A percentile compares a stretch with the other conserved stretches of the same genome.
phyloP scores from a whole-genome alignment of 1,139 yeast species.

The Petasospora fabianii region DNA sequence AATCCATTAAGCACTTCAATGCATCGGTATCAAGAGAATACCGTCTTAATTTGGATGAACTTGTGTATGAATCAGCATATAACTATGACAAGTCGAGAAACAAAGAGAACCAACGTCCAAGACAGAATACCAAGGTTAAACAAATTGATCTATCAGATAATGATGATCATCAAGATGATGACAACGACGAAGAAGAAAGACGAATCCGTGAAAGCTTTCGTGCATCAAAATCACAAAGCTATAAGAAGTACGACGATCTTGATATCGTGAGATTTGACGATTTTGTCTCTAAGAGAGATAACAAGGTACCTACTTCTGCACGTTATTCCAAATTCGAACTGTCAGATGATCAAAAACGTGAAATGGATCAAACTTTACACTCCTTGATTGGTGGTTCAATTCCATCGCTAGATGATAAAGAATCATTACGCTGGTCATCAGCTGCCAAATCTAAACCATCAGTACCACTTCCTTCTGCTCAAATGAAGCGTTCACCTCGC shows the following conservation, averaged over 20 bases:
- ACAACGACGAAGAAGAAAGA: neutral
- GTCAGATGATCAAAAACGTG: slow-evolving; percentile 17
- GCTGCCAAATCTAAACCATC: slow-evolving; percentile 9
- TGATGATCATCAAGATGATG: no score
- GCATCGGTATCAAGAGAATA: slow-evolving; percentile 17
- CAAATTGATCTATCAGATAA: no score
- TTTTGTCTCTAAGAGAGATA: slow-evolving; percentile 10
- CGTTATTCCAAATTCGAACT: slow-evolving; percentile 22
- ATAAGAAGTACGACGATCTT: slow-evolving; percentile 18
- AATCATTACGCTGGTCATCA: slow-evolving; percentile 3
- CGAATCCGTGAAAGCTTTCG: neutral
- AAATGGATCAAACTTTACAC: slow-evolving; percentile 20
- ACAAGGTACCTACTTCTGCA: slow-evolving; percentile 5
- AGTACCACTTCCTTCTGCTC: neutral
- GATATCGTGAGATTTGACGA: slow-evolving; percentile 27
- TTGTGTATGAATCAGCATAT: slow-evolving; percentile 34
- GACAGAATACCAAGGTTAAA: no score
- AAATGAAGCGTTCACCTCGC: slow-evolving; percentile 15
- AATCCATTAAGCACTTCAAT: slow-evolving; percentile 18
- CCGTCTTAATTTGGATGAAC: slow-evolving; percentile 21
- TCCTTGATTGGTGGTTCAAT: slow-evolving; percentile 16
- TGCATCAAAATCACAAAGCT: slow-evolving; percentile 3
- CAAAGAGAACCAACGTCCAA: slow-evolving; percentile 8
- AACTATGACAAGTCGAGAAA: slow-evolving; percentile 32
- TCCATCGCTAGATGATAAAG: neutral